Evolutionary conservation across 805 yeast species (phyloP).

Genomic region (Nakazawaea ernobii): DNA sequence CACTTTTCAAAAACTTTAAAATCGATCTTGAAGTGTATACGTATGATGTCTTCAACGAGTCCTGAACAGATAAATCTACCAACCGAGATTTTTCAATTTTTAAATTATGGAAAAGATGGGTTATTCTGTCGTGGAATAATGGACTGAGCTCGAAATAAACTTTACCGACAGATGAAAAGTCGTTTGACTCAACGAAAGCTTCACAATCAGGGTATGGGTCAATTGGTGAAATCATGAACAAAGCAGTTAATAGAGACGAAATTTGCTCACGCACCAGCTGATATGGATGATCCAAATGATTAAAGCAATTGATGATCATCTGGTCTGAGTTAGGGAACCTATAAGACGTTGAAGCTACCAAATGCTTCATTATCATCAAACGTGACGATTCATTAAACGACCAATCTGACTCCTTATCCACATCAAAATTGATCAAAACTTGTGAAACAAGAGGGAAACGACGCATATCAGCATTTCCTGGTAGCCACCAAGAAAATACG

Average conservation of each 20-base stretch:
- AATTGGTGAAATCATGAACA: constrained; percentile 35
- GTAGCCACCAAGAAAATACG: constrained; percentile 69
- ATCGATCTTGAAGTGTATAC: constrained; percentile 62
- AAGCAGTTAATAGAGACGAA: constrained; percentile 51
- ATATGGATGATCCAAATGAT: constrained; percentile 57
- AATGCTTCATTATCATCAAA: constrained; percentile 46
- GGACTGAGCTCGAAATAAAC: background rate
- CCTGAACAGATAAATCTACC: constrained; percentile 42
- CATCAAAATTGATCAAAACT: constrained; percentile 38
- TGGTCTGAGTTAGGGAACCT: constrained; percentile 45
- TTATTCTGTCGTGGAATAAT: background rate
- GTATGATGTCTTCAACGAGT: constrained; percentile 52
- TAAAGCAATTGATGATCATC: constrained; percentile 37
- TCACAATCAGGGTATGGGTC: constrained; percentile 34
- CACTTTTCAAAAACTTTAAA: constrained; percentile 50
- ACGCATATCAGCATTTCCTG: constrained; percentile 60
- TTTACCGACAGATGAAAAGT: constrained; percentile 27
- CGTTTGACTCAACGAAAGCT: constrained; percentile 34
- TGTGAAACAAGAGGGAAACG: constrained; percentile 50
- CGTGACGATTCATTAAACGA: constrained; percentile 63
- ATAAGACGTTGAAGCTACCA: constrained; percentile 47
- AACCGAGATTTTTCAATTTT: constrained; percentile 27
- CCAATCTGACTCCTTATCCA: constrained; percentile 48
- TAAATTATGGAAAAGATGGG: constrained; percentile 28
- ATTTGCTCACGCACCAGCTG: constrained; percentile 65